phyloP scores from a whole-genome alignment of 1,284 basidiomycete genomes.

The Ceratobasidium sp. region DNA sequence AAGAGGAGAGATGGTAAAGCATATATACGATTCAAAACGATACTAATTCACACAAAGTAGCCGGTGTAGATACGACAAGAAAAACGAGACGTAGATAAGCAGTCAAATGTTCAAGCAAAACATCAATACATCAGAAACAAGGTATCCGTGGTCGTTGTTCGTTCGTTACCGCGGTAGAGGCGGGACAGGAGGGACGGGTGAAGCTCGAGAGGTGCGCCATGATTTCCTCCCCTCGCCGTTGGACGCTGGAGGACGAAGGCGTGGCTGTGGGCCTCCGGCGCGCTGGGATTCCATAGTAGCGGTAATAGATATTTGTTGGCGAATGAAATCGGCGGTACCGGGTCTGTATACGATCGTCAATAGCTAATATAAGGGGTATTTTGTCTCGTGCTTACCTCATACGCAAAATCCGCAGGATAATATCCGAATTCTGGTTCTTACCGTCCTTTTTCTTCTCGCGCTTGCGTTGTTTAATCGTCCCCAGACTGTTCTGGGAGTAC shows the following conservation, averaged over 20 bases:
- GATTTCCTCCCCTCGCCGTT: constrained; percentile 33
- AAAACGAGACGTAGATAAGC: constrained; percentile 10
- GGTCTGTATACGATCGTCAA: background rate
- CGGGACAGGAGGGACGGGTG: constrained; percentile 41
- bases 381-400: constrained; percentile 79
- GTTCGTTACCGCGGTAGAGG: constrained; percentile 37
- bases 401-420: constrained; percentile 90
- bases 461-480: constrained; percentile 96
- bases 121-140: constrained; percentile 21
- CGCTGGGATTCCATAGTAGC: constrained; percentile 43
- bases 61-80: constrained; percentile 12
- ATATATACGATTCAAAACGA: constrained; percentile 6
- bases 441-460: constrained; percentile 87
- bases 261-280: constrained; percentile 13
- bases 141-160: constrained; percentile 18
- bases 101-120: constrained; percentile 26
- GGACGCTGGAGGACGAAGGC: constrained; percentile 36
- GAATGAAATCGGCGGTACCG: constrained; percentile 39
- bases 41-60: constrained; percentile 29
- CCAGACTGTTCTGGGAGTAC: constrained; percentile 88
- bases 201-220: constrained; percentile 41
- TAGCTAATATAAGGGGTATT: too few relatives aligned
- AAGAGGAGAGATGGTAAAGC: background rate
- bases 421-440: constrained; percentile 78
- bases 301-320: constrained; percentile 38